Conservation (phyloP, 257 asterid species). For the Fraxinus excelsior region DNA sequence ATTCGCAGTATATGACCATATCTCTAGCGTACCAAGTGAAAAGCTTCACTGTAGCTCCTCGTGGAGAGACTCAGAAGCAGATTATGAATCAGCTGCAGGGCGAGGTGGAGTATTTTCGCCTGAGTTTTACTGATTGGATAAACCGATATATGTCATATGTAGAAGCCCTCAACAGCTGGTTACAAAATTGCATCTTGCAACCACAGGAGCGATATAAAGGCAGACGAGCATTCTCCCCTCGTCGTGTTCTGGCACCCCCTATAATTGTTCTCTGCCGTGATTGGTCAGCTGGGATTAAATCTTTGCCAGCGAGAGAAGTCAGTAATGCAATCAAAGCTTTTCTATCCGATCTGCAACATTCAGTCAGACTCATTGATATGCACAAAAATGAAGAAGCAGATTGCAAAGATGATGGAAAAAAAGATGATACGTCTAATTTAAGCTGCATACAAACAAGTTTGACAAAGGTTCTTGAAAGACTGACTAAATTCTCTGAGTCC, state of each 20-base stretch:
- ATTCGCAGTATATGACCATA: constrained; percentile 83
- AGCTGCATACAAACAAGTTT: constrained; percentile 69
- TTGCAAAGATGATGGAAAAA: constrained; percentile 34
- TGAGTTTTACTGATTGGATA: constrained; percentile 89
- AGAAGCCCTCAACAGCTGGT: constrained; percentile 88
- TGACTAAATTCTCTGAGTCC: constrained; percentile 87
- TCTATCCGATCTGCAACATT: constrained; percentile 51
- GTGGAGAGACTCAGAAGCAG: constrained; percentile 71
- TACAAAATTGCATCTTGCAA: constrained; percentile 85
- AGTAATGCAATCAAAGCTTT: constrained; percentile 69
- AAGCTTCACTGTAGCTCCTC: constrained; percentile 40
- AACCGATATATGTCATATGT: constrained; percentile 79
- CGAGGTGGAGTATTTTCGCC: constrained; percentile 84
- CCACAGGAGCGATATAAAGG: constrained; percentile 73
- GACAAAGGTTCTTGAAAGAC: constrained; percentile 71
- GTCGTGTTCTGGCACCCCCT: constrained; percentile 76
- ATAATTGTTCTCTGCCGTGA: constrained; percentile 80
- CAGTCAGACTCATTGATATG: constrained; percentile 34
- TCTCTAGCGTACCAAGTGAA: constrained; percentile 83
- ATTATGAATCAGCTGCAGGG: constrained; percentile 71
- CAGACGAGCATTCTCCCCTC: constrained; percentile 82
- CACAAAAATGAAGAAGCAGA: constrained; percentile 32
- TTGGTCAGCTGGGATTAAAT: constrained; percentile 80
- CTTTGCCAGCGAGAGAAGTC: constrained; percentile 83
- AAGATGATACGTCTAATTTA: constrained; percentile 40